Conservation (phyloP, 1,284 basidiomycete genomes). For the Apiotrichum sp. region DNA sequence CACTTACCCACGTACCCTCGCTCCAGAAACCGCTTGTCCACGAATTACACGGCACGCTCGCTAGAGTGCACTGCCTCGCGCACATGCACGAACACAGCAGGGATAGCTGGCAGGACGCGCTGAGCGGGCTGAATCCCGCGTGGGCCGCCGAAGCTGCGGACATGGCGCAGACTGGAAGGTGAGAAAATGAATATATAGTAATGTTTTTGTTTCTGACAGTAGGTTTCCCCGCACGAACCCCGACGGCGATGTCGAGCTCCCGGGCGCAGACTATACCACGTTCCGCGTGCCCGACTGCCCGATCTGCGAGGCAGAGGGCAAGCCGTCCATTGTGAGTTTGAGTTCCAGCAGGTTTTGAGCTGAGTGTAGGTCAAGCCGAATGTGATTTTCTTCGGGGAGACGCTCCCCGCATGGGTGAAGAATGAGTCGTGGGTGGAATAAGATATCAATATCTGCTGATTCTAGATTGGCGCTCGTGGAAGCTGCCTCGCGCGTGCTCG, state of each 20-base stretch:
- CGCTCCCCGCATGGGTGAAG: conserved; percentile 59
- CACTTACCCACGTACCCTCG: conserved; percentile 24
- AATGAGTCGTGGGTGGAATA: conserved; percentile 60
- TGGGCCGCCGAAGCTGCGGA: conserved; percentile 69
- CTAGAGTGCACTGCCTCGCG: conserved; percentile 67
- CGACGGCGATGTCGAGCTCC: conserved; percentile 84
- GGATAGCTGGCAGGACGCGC: conserved; percentile 64
- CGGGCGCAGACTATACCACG: conserved; percentile 65
- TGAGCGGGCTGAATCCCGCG: conserved; percentile 66
- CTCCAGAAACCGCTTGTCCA: conserved; percentile 51
- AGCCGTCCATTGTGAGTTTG: conserved; percentile 2
- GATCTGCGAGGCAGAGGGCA: conserved; percentile 53
- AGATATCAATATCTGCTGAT: too few species aligned
- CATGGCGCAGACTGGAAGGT: conserved; percentile 57
- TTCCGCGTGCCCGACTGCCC: conserved; percentile 75
- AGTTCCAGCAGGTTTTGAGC: too few species aligned
- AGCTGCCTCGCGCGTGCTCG: conserved; percentile 60
- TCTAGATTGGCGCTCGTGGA: conserved; percentile 59
- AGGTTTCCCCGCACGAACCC: conserved; percentile 71
- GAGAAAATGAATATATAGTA: conserved; percentile 2
- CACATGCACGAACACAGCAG: conserved; percentile 63
- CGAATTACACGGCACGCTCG: conserved; percentile 83
- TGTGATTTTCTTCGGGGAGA: conserved; percentile 81
- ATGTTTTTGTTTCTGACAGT: conserved; percentile 5
- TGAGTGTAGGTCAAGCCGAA: conserved; percentile 60